Conservation (phyloP, 176 grass and related monocot species). For the Oryza coarctata region DNA sequence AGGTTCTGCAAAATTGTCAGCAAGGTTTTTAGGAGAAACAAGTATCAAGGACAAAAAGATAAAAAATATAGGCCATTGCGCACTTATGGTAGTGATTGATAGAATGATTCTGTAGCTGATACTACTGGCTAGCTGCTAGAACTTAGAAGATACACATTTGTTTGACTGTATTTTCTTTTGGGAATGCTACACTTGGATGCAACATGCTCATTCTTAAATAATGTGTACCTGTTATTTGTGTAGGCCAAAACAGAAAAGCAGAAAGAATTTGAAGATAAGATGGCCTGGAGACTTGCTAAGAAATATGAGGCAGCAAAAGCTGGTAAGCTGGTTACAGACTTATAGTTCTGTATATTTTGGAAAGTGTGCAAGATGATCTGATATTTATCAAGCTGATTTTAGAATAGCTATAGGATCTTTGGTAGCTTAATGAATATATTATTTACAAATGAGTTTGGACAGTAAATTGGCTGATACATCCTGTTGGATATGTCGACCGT, state of each 20-base stretch:
- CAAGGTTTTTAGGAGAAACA: not conserved
- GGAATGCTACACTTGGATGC: not conserved
- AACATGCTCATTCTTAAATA: not conserved
- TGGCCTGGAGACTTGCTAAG: constrained; percentile 27
- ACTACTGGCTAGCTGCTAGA: not conserved
- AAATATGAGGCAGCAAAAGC: constrained; percentile 50
- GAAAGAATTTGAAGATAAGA: constrained; percentile 33
- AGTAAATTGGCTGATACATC: not conserved
- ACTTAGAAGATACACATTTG: not conserved
- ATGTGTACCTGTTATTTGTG: not conserved
- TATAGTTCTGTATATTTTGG: constrained; percentile 7
- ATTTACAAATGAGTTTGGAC: not conserved
- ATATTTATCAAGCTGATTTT: not conserved
- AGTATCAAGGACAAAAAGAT: not conserved
- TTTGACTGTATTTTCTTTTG: not conserved
- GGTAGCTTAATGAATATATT: not conserved
- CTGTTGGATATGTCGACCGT: not conserved
- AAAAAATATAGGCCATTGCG: not conserved
- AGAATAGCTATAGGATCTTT: not conserved
- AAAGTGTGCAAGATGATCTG: not conserved
- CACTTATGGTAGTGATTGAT: too few relatives aligned
- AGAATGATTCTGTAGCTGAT: not conserved
- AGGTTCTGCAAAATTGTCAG: not conserved
- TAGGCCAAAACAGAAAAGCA: constrained; percentile 39
- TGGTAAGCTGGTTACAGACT: constrained; percentile 22